A percentile compares a stretch with the other conserved stretches of the same genome.
phyloP scores from a whole-genome alignment of 1,284 basidiomycete species.

The Heterobasidion parviporum region DNA sequence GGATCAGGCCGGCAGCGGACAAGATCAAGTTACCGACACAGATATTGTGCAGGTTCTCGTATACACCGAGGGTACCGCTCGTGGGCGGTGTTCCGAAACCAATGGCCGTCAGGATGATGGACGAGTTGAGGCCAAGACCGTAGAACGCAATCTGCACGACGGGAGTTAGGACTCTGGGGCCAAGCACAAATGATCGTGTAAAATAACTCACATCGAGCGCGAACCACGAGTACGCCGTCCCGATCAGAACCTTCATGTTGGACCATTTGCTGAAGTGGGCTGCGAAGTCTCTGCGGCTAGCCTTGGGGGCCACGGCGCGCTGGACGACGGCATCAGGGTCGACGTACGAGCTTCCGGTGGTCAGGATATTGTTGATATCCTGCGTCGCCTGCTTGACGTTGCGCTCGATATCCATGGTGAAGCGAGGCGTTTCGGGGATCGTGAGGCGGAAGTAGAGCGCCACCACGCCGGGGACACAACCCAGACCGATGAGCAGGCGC shows the following conservation, averaged over 20 bases:
- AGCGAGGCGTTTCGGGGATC: conserved; percentile 75
- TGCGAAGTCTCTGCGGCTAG: conserved; percentile 55
- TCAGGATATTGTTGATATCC: conserved; percentile 61
- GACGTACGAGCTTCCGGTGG: conserved; percentile 35
- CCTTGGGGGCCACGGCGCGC: conserved; percentile 57
- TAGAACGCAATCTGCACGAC: conserved; percentile 71
- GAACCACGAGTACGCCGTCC: conserved; percentile 67
- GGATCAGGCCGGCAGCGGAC: conserved; percentile 62
- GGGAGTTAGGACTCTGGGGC: not conserved
- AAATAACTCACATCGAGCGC: conserved; percentile 51
- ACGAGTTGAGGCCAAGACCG: conserved; percentile 76
- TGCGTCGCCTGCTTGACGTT: conserved; percentile 67
- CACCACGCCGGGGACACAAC: conserved; percentile 56
- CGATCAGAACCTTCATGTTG: conserved; percentile 60
- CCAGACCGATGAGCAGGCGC: conserved; percentile 67
- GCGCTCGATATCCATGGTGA: conserved; percentile 86
- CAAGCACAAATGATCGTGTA: conserved; percentile 2
- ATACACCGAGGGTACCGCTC: conserved; percentile 31
- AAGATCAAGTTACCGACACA: conserved; percentile 64
- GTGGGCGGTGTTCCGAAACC: conserved; percentile 41
- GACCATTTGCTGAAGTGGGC: conserved; percentile 54
- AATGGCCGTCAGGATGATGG: conserved; percentile 51
- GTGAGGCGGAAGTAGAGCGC: conserved; percentile 75
- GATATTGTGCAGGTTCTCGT: conserved; percentile 44
- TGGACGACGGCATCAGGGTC: conserved; percentile 52